Base-by-base conservation (phyloP, 768 basidiomycete genomes). In the Pleurotus ostreatus region DNA sequence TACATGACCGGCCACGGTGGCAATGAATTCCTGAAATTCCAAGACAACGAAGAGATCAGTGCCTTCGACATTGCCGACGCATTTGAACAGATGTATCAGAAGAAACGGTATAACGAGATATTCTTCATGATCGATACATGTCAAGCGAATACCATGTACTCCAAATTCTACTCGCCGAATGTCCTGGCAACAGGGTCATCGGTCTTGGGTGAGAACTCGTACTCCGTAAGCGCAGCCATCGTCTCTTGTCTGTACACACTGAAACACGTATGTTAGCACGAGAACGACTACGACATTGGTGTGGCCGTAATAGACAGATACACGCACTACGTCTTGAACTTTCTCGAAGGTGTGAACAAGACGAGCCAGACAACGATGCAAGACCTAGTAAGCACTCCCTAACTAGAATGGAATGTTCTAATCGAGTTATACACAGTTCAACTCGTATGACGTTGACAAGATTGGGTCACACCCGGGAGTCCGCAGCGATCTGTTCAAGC, bases 1-100 rank as follows among this genome's bases (percentile, higher is more conserved):
- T 98, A 97, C 71, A 91, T 98, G 92, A 96, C 97, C 0, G 97
- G 97, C 0, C 97, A 98, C 63, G 97, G 97, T 11, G 97, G 97
- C 0, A 90, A 96, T 64, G 97, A 97, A 70, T 99, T 98, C 68
- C 83, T 99, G 66, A 98, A 99, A 69, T 98, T 99, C 70, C 97
- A 99, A 67, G 97, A 99, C 67, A 94, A 91, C 68, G 97, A 98
- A 70, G 97, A 99, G 69, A 93, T 98, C 63, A 93, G 90, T 57
- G 94, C 96, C 0, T 93, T 90, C 57, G 97, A 98, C 67, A 83
- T 98, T n/a, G 96, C 96, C 0, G 96, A 98, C 67, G 95, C 97
- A 1, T 90, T 98, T 59, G 94, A 94, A 69, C 95, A 98, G 71
- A 99, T 99, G 96, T 94, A 88, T 78, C 90, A 95, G 68, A 98